These are phyloP conservation scores for Ascochyta viciae-villosae DNA, from an alignment of 2,329 filamentous ascomycete species.

Conservation along the genomic window DNA sequence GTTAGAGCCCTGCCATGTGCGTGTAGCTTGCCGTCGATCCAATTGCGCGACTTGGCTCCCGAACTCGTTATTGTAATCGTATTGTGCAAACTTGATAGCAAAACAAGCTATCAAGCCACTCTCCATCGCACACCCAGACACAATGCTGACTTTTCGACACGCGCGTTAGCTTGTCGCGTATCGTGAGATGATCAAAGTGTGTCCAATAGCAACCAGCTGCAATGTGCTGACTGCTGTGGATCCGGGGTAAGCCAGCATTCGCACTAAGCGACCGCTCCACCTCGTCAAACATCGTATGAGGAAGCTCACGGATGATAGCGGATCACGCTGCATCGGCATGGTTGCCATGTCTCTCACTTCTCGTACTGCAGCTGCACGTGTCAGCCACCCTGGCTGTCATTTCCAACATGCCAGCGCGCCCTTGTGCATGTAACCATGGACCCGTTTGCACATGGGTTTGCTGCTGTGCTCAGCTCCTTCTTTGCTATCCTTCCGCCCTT, in stretches of 20 bases:
- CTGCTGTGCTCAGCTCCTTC: slow-evolving; percentile 6
- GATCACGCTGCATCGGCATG: slow-evolving; percentile 7
- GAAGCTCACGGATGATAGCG: slow-evolving; percentile 8
- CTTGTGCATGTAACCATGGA: slow-evolving; percentile 9
- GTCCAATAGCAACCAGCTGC: slow-evolving; percentile 2
- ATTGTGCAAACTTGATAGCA: neutral
- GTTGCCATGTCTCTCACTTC: slow-evolving; percentile 9
- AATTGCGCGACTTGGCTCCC: slow-evolving; percentile 9
- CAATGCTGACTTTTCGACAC: neutral
- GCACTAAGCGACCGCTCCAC: slow-evolving; percentile 4
- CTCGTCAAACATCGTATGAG: slow-evolving; percentile 1
- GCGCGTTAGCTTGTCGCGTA: slow-evolving; percentile 4
- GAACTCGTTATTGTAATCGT: neutral
- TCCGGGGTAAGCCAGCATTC: slow-evolving; percentile 16
- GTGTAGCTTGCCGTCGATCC: slow-evolving; percentile 13
- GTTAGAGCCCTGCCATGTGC: slow-evolving; percentile 12
- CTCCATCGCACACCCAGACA: neutral
- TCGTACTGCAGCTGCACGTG: slow-evolving; percentile 18
- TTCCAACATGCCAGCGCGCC: slow-evolving; percentile 5
- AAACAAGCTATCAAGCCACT: neutral
- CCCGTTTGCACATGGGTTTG: slow-evolving; percentile 5
- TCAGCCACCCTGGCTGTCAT: neutral
- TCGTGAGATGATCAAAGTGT: neutral
- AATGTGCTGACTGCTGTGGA: slow-evolving; percentile 14
- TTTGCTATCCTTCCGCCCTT: slow-evolving; percentile 3